Percentiles rank a stretch among this genome's conserved stretches.
phyloP scores from a whole-genome alignment of 495 filamentous ascomycete species.

The Aspergillus diversus region DNA sequence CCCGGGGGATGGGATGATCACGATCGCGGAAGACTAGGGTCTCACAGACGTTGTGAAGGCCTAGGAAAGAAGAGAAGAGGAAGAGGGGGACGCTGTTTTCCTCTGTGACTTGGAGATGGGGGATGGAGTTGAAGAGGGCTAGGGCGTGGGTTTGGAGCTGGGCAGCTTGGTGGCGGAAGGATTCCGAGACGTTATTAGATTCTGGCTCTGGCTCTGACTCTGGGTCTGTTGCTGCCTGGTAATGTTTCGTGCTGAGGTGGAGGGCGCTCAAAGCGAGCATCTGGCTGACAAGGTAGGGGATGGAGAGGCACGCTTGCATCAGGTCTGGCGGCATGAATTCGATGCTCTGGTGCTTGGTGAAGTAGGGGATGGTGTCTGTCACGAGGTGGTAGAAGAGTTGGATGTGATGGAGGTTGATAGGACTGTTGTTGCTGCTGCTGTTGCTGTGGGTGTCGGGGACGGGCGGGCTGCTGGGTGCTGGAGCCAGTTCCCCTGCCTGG shows the following conservation, averaged over 20 bases:
- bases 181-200: not conserved
- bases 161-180: slow-evolving; percentile 41
- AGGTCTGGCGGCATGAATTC: slow-evolving; percentile 15
- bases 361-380: slow-evolving; percentile 17
- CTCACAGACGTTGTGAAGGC: slow-evolving; percentile 53
- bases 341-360: not conserved
- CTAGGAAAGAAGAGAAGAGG: slow-evolving; percentile 52
- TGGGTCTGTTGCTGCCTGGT: slow-evolving; percentile 19
- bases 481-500: not conserved
- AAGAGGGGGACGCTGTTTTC: slow-evolving; percentile 48
- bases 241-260: slow-evolving; percentile 40
- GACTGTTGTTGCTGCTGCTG: slow-evolving; percentile 21
- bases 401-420: slow-evolving; percentile 40
- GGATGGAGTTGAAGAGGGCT: slow-evolving; percentile 41
- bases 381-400: slow-evolving; percentile 36
- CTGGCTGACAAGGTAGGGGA: slow-evolving; percentile 49
- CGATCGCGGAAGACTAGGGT: slow-evolving; percentile 25
- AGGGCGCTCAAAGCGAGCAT: slow-evolving; percentile 47
- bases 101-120: slow-evolving; percentile 23
- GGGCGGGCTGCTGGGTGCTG: not conserved
- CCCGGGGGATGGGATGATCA: too few relatives aligned
- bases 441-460: slow-evolving; percentile 11
- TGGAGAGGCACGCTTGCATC: slow-evolving; percentile 22
- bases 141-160: slow-evolving; percentile 53
- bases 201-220: not conserved